Base-by-base conservation (phyloP, 305 asterid genomes). In the Fraxinus sp. region DNA sequence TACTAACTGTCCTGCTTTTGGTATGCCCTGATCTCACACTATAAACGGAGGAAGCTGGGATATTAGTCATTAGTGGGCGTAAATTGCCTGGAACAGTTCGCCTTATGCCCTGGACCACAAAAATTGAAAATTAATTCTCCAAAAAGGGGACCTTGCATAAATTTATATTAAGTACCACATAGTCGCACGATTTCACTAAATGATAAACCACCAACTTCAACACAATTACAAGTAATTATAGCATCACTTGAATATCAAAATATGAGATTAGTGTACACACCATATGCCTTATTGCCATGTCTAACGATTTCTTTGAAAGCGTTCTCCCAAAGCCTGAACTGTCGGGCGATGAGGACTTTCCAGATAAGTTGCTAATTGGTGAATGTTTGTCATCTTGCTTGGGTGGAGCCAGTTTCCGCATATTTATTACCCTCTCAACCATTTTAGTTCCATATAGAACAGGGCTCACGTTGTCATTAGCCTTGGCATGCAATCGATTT, bases 231-330 rank as follows among this genome's bases (percentile, higher is more conserved):
- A 26, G 62, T 3, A 32, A 46, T 16, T 41, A 13, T 44, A 3
- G 33, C n/a, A 37, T 49, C 75, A 81, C 68, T 14, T 70, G 64
- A 83, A 71, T 62, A 83, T 18, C 18, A 59, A 9, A 78, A 78
- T 76, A 30, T 49, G 59, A 85, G 28, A 73, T 20, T 26, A 87
- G 82, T 52, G 78, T 75, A 80, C 88, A 84, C 91, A 97, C 99
- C 99, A 97, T 97, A 76, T 97, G 99, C 83, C 99, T 86, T 75
- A 97, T 97, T 80, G 99, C 99, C 99, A 97, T 97, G 84, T 97
- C 99, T 83, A 97, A 83, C 20, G 99, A 97, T 86, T 93, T 97
- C 93, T 94, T 93, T 6, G 99, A 97, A 4, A 97, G 95, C 36
- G 93, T 91, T 88, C 99, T 90, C 78, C 99, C 99, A 83, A 97